Base-by-base conservation (phyloP, 2,329 filamentous ascomycete genomes). In the Neoscytalidium dimidiatum region DNA sequence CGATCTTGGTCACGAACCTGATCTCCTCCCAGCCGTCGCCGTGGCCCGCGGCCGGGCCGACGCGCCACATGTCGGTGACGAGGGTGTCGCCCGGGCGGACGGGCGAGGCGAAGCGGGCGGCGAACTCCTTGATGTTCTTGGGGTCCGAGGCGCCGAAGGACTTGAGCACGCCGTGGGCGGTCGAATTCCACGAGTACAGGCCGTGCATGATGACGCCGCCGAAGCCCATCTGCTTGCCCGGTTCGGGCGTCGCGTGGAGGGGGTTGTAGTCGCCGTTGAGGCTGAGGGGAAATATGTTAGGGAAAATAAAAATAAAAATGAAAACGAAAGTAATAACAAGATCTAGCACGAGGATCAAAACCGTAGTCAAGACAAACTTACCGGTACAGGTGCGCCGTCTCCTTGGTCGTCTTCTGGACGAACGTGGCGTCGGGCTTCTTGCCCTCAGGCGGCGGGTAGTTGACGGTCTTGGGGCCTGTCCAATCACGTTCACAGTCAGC, bases 261-360 rank as follows among this genome's bases (percentile, higher is more conserved):
- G 93, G 94, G 82, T 97, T 97, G 80, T 97, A 97, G 81, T 97
- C 94, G 69, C 93, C 93, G 72, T 96, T 97, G 58, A 97, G 85
- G 68, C 92, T 86, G 68, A 74, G 73, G 41, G 48, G n/a, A n/a
- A n/a, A n/a, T n/a, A n/a, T n/a, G n/a, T n/a, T n/a, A n/a, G n/a
- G n/a, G n/a, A n/a, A n/a, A n/a, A n/a, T n/a, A n/a, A n/a, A n/a
- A n/a, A n/a, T n/a, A n/a, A n/a, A n/a, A n/a, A n/a, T n/a, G n/a
- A n/a, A n/a, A n/a, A n/a, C n/a, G n/a, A n/a, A n/a, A n/a, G n/a
- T n/a, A n/a, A n/a, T n/a, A n/a, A n/a, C n/a, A n/a, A n/a, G n/a
- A n/a, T n/a, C n/a, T n/a, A n/a, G n/a, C n/a, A n/a, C n/a, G n/a
- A n/a, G n/a, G n/a, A n/a, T n/a, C n/a, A n/a, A n/a, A n/a, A n/a